A percentile compares a stretch with the other conserved stretches of the same genome.
phyloP scores from a whole-genome alignment of 257 asterid genomes.

The Fraxinus excelsior region DNA sequence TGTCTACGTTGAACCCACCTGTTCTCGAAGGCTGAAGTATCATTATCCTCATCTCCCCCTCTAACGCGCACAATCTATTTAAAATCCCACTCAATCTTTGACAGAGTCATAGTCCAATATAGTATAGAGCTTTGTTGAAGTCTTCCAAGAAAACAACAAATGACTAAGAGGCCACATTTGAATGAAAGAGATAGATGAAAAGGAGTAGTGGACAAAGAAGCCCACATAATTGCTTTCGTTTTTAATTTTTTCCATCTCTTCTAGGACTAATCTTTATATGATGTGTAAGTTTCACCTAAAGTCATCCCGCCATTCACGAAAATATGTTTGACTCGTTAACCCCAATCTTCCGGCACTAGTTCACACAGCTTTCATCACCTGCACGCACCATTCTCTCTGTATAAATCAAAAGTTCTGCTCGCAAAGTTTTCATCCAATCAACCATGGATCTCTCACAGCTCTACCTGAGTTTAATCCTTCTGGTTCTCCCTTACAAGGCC shows the following conservation, averaged over 20 bases:
- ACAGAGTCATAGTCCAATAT: background rate
- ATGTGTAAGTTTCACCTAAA: background rate
- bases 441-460: background rate
- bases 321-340: background rate
- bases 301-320: background rate
- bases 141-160: no score
- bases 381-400: background rate
- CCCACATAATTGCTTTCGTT: no score
- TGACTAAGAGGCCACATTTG: no score
- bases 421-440: background rate
- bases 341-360: background rate
- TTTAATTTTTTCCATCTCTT: no score
- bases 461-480: background rate
- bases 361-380: background rate
- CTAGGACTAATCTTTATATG: no score
- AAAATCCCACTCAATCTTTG: background rate
- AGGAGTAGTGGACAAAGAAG: no score
- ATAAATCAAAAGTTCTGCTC: background rate
- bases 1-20: background rate
- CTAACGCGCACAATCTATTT: background rate
- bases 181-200: no score
- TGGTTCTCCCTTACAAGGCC: constrained; percentile 6
- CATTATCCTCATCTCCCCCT: background rate
- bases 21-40: background rate
- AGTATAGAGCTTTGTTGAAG: no score